A percentile compares a stretch with the other conserved stretches of the same genome.
Conservation (phyloP, 768 basidiomycete genomes). For the Mycena vulgaris region DNA sequence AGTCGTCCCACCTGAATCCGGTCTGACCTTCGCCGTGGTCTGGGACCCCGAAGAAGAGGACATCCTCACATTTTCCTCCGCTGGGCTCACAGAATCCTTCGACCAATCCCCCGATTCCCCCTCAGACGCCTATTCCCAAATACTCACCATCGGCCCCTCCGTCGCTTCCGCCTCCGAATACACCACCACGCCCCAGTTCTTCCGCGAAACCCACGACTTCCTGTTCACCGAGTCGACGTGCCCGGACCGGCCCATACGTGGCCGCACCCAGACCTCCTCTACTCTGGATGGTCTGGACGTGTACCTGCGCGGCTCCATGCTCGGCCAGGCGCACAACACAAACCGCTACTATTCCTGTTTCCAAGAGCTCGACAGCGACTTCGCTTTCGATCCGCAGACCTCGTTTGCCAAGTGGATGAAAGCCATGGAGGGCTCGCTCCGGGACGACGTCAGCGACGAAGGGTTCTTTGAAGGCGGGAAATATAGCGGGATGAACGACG, state of each 20-base stretch:
- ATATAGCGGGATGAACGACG: constrained; percentile 8
- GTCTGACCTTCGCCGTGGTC: constrained; percentile 71
- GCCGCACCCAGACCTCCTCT: constrained; percentile 54
- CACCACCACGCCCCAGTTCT: constrained; percentile 44
- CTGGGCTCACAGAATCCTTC: constrained; percentile 56
- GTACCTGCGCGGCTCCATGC: constrained; percentile 51
- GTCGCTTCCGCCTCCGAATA: constrained; percentile 39
- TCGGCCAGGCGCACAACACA: constrained; percentile 44
- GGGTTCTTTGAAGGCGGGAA: constrained; percentile 35
- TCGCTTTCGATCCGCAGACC: constrained; percentile 34
- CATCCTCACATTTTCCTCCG: constrained; percentile 70
- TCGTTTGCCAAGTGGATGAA: constrained; percentile 34
- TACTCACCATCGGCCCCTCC: constrained; percentile 44
- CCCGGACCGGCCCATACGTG: constrained; percentile 24
- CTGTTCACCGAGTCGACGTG: constrained; percentile 30
- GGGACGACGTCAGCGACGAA: constrained; percentile 36
- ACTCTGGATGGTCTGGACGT: constrained; percentile 56
- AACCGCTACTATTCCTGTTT: constrained; percentile 50
- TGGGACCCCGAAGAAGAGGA: constrained; percentile 71
- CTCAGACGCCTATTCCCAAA: constrained; percentile 47
- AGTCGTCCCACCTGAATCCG: constrained; percentile 68
- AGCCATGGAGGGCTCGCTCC: not conserved
- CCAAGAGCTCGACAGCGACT: constrained; percentile 29
- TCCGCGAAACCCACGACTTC: constrained; percentile 46
- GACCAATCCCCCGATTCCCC: constrained; percentile 38